Evolutionary conservation across 768 basidiomycete genomes (phyloP), one percentile per base, ranked within the genome.

Genomic region (Boletus barrowsii): DNA sequence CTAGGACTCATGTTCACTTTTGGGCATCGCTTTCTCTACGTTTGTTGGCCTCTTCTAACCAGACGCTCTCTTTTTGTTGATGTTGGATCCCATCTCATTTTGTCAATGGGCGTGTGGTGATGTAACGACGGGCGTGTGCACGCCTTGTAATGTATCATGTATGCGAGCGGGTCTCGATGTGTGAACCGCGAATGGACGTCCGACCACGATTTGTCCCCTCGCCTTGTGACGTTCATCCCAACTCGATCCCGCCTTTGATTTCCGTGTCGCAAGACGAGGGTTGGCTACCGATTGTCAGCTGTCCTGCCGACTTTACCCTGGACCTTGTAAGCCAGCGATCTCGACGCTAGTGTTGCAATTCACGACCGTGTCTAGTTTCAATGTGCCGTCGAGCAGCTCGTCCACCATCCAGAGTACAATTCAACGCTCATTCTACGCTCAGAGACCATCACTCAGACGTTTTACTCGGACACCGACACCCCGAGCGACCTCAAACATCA

Each of bases 371-470:
- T 22, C 17, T 57, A 93, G 91, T 97, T 97, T 65, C 82, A 88
- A 59, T 64, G 68, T 1, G 90, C 88, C 0, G 68, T 88, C 32
- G 80, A 79, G 24, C 87, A 91, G 57, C 75, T 96, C 17, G 76
- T 93, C 8, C 80, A 88, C 36, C 93, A 96, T 65, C 95, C 95
- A 7, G 95, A 98, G 65, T 91, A 92, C 68, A 96, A 95, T 65
- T 93, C 92, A 0, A 88, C 90, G 0, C 79, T 96, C 26, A 96
- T 98, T 53, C 74, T 98, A 17, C 83, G 95, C 2, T 89, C 93
- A 0, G 90, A 96, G 37, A 80, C 79, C 4, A 46, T 89, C 36
- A 44, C 41, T n/a, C 62, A 68, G 37, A 59, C 55, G 3, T 22
- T 4, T 13, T 41, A 50, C 24, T 65, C 70, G 10, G 66, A 72